Evolutionary conservation across 768 basidiomycete genomes (phyloP), one percentile per base, ranked within the genome.

Genomic region (Rubroboletus satanas): DNA sequence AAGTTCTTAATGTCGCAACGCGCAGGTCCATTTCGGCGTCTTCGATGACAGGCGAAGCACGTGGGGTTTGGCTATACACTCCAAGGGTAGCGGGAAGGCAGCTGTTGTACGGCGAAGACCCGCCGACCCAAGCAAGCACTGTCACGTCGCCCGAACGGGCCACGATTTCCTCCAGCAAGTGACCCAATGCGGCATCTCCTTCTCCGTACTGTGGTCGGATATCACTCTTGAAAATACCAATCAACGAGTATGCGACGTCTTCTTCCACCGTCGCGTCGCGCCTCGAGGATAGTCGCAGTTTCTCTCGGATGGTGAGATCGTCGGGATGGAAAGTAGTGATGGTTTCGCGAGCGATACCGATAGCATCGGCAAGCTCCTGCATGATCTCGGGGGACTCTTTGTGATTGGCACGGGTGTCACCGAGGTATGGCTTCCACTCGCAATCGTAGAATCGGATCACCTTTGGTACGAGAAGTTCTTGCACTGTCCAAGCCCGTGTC

Each of bases 401-500:
- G 11, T 39, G 38, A 18, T 21, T 21, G 38, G 8, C 0, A 7
- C 35, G 31, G 6, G 41, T 35, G 7, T 62, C 60, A 0, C 38
- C 44, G 7, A 51, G 60, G 21, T 57, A 62, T 2, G 48, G 56
- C 23, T 54, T 39, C 61, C 61, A 62, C 0, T 54, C 17, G 5
- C 49, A 12, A 5, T 49, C 44, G 5, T 52, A 62, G 32, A 62
- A 62, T 7, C 60, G n/a, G 36, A 58, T 36, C 18, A 58, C 32
- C 11, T 46, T 52, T 0, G 56, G 17, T 12, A 49, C 52, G 17
- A 62, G 61, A 41, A 62, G 51, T n/a, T 62, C 62, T 38, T 56
- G 62, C 4, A 46, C n/a, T 0, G 61, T 62, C 61, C 61, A 62
- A 1, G 48, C 60, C 2, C 60, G 56, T 6, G 39, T 55, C 61